Evolutionary conservation across 768 basidiomycete species (phyloP), one percentile per base, ranked within the genome.

Genomic region (Naematelia aurantialba): DNA sequence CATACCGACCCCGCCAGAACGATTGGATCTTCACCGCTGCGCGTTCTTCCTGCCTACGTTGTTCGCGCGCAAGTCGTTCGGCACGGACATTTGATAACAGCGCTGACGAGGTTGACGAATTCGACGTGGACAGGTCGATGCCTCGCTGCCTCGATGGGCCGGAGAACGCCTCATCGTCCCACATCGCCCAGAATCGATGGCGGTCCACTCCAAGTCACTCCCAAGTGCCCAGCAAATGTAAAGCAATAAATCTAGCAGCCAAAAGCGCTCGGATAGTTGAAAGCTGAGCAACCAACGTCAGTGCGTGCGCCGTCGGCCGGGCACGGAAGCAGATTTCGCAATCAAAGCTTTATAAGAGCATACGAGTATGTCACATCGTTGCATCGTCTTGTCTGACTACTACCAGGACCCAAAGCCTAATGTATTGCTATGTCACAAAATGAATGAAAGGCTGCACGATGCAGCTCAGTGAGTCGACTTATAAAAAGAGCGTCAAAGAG

Each of bases 71-170:
- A 29, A 62, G 59, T 29, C 75, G 58, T 59, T 76, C 69, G 2
- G 65, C 66, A 47, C 73, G 56, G 17, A 74, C 68, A 22, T 57
- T 46, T 2, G 61, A 61, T 8, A 74, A 56, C 14, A 74, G 58
- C 10, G 66, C 58, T 3, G 62, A 56, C 0, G 75, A 70, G 1
- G 67, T 68, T 4, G 73, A 59, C 3, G 75, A 61, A n/a, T 68
- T 55, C 11, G 63, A 62, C 11, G 68, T 73, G 4, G 72, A 73
- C n/a, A 76, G 68, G 59, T 76, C 69, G 60, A 76, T 66, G 14
- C 65, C 34, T 39, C 34, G 34, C 8, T 17, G 8, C 17, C 34
- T 8, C 34, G 34, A 39, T 39, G 34, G 34, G 17, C 34, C 34
- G 17, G 34, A 39, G 34, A 39, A 39, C 17, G 34, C 8, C 17